A percentile compares a stretch with the other conserved stretches of the same genome.
phyloP scores from a whole-genome alignment of 257 asterid species.

The Paulownia fortunei region DNA sequence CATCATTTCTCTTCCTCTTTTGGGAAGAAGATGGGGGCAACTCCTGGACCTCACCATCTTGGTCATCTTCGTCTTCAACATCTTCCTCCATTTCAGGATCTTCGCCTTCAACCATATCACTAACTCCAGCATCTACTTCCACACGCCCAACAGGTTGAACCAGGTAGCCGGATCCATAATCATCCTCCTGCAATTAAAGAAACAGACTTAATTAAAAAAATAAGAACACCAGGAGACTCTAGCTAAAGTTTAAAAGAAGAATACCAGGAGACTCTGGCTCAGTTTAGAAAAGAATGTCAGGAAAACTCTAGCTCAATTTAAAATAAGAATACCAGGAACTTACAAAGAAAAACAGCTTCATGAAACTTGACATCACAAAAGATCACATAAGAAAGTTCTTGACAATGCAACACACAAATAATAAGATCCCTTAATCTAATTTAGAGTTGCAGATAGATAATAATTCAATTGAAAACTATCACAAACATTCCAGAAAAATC shows the following conservation, averaged over 20 bases:
- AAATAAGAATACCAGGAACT: background rate
- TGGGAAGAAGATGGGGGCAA: slow-evolving; percentile 63
- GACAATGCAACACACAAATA: background rate
- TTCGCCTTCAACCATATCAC: slow-evolving; percentile 56
- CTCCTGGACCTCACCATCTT: slow-evolving; percentile 84
- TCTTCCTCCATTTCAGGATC: slow-evolving; percentile 55
- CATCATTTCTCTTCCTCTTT: slow-evolving; percentile 64
- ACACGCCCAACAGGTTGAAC: slow-evolving; percentile 78
- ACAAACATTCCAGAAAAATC: slow-evolving; percentile 39
- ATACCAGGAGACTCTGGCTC: background rate
- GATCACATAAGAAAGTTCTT: background rate
- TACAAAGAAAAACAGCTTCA: background rate
- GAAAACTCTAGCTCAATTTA: no score
- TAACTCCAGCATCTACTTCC: slow-evolving; percentile 48
- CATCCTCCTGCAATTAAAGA: slow-evolving; percentile 73
- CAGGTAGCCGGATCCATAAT: slow-evolving; percentile 61
- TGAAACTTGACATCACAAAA: background rate
- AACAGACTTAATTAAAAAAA: background rate
- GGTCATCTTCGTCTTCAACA: slow-evolving; percentile 57
- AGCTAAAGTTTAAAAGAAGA: background rate
- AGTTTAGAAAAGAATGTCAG: no score
- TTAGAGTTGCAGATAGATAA: background rate
- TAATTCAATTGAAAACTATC: background rate
- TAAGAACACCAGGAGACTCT: background rate
- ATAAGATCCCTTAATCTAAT: background rate